Percentiles rank a stretch among this genome's conserved stretches.
Conservation (phyloP, 83 land plant species). For the Picea engelmannii region DNA sequence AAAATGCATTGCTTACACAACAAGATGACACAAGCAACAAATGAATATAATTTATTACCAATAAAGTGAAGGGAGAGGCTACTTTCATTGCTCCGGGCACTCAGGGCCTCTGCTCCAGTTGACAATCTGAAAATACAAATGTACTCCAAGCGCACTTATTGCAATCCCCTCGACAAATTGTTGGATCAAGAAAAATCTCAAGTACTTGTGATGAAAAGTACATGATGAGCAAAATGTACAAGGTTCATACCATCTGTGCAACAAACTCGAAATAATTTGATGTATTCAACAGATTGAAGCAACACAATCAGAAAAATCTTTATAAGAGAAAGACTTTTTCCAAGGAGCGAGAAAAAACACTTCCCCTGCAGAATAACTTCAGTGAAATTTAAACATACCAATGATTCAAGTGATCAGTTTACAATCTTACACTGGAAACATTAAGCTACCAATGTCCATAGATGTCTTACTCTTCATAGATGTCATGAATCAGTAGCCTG, state of each 20-base stretch:
- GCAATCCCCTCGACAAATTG: conserved; percentile 8
- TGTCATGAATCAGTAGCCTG: conserved; percentile 10
- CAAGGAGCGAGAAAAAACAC: conserved; percentile 3
- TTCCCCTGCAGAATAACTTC: conserved; percentile 7
- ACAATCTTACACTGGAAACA: conserved; percentile 10
- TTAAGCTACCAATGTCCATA: not conserved
- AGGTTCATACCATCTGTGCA: conserved; percentile 11
- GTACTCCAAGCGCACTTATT: conserved; percentile 4
- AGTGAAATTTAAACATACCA: not conserved
- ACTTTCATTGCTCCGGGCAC: conserved; percentile 20
- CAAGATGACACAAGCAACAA: no score
- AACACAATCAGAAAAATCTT: not conserved
- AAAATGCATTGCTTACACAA: no score
- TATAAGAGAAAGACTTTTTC: not conserved
- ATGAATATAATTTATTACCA: no score
- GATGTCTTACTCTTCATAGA: conserved; percentile 6
- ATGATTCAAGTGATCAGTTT: conserved; percentile 2
- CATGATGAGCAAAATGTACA: conserved; percentile 11
- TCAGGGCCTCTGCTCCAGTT: conserved; percentile 23
- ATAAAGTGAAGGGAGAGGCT: conserved; percentile 7
- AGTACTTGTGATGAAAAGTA: conserved; percentile 7
- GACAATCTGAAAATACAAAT: conserved; percentile 17
- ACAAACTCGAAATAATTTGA: not conserved
- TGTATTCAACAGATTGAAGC: not conserved
- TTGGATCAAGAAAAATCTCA: conserved; percentile 20